These are phyloP conservation scores for Coemansia sp. DNA, from an alignment of 192 early-diverging fungal genomes.

Conservation along the genomic window DNA sequence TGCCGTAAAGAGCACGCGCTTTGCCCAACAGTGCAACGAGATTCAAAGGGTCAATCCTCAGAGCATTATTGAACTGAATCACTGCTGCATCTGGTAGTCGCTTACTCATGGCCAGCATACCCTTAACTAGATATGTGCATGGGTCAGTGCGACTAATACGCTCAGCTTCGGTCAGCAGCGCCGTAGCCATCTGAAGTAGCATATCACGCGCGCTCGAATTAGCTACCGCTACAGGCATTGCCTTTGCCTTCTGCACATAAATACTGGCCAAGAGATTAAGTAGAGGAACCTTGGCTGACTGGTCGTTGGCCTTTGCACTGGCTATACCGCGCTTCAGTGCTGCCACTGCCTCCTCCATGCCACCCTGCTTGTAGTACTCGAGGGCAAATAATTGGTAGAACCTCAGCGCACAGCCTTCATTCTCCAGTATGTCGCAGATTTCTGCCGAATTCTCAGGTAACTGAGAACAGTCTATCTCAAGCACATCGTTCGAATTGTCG, in stretches of 20 bases:
- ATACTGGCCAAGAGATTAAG: constrained; percentile 73
- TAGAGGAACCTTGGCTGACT: constrained; percentile 61
- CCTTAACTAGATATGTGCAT: constrained; percentile 73
- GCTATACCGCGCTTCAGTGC: constrained; percentile 59
- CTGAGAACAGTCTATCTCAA: constrained; percentile 68
- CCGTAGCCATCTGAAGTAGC: constrained; percentile 67
- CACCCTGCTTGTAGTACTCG: constrained; percentile 72
- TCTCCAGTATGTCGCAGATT: constrained; percentile 68
- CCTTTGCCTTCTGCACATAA: constrained; percentile 68
- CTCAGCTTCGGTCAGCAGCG: constrained; percentile 74
- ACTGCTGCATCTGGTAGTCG: constrained; percentile 41
- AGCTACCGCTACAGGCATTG: constrained; percentile 1
- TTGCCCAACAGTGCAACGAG: constrained; percentile 59
- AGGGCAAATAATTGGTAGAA: constrained; percentile 72
- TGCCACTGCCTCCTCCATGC: constrained; percentile 58
- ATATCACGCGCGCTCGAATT: constrained; percentile 51
- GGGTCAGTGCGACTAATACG: constrained; percentile 67
- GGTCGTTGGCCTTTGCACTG: constrained; percentile 39
- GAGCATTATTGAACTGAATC: constrained; percentile 53
- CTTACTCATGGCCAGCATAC: constrained; percentile 47
- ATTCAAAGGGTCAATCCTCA: constrained; percentile 40
- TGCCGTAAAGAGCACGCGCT: constrained; percentile 62
- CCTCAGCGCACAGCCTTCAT: constrained; percentile 61
- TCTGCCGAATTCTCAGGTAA: constrained; percentile 58
- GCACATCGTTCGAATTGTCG: constrained; percentile 63